Evolutionary conservation across 805 yeast genomes (phyloP).

Genomic region (Kuraishia cidri): DNA sequence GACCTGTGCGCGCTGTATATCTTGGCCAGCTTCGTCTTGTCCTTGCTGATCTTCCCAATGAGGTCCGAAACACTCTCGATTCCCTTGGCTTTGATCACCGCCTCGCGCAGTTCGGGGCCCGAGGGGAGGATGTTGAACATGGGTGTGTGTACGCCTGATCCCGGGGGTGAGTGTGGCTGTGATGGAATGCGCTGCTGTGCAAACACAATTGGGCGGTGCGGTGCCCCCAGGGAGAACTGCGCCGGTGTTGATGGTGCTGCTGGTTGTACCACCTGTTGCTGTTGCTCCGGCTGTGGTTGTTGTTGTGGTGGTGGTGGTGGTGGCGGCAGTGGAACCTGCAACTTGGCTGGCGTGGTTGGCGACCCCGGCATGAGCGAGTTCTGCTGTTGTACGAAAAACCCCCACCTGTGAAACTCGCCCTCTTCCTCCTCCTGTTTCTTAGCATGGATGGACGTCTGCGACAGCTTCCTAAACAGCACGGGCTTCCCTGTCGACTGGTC

Average conservation of each 20-base stretch:
- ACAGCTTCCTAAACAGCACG: slow-evolving; percentile 51
- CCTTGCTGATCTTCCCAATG: slow-evolving; percentile 53
- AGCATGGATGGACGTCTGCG: slow-evolving; percentile 61
- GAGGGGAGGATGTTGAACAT: slow-evolving; percentile 36
- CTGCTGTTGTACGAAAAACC: slow-evolving; percentile 67
- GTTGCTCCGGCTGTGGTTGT: neutral
- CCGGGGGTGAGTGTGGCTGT: neutral
- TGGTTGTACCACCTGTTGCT: neutral
- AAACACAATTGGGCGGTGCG: neutral
- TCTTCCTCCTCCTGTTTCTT: slow-evolving; percentile 82
- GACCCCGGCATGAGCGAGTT: slow-evolving; percentile 6
- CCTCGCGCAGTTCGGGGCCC: slow-evolving; percentile 45
- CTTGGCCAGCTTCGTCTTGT: slow-evolving; percentile 21
- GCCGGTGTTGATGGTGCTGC: neutral
- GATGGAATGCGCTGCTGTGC: neutral
- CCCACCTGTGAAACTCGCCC: slow-evolving; percentile 87
- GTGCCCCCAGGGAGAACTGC: neutral
- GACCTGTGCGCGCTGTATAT: slow-evolving; percentile 9
- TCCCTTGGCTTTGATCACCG: slow-evolving; percentile 69
- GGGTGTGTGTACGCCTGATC: slow-evolving; percentile 5
- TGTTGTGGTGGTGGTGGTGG: neutral
- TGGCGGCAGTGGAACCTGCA: neutral
- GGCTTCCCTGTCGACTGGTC: slow-evolving; percentile 70
- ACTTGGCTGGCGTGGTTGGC: neutral
- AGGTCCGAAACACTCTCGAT: slow-evolving; percentile 60